Base-by-base conservation (phyloP, 306 rosid species). In the Notholithocarpus densiflorus region DNA sequence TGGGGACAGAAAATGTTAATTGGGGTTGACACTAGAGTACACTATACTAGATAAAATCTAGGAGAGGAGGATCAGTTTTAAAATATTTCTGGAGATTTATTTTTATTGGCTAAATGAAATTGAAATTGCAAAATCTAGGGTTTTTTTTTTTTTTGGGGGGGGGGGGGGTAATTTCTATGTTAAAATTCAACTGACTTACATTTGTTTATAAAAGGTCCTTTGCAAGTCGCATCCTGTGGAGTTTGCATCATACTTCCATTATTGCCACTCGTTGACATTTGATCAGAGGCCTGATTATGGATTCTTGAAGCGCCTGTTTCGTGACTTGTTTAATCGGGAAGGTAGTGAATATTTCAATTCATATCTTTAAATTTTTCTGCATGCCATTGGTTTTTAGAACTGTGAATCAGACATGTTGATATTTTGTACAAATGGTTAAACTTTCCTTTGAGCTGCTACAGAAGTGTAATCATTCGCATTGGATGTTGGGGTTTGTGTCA, bases 211-310 rank as follows among this genome's bases (percentile, higher is more conserved):
- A 80, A 75, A 90, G 97, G 75, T 79, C 74, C 87, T 91, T 27
- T 91, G 94, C 83, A 84, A 83, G 82, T 86, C 93, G 2, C 82
- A 85, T 84, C 92, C 94, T 2, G 88, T 43, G 80, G 97, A 92
- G 85, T 88, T 92, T 6, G 83, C 94, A 56, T 86, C 94, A 45
- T 92, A 89, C 88, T 88, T 92, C 69, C 90, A 85, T 71, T 89
- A 88, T 79, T 92, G 97, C 83, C 92, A 72, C 80, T 89, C 97
- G 4, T 82, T 92, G 80, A 78, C 85, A 64, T 92, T 92, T 82
- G 97, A 92, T 78, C 94, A 92, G 84, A 87, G 68, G 43, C 94
- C 97, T 21, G 94, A 92, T 84, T 92, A 92, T 74, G 90, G 82
- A 72, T 92, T 82, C 83, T 85, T 92, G 88, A 92, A 82, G 89